Conservation (phyloP, 2,329 filamentous ascomycete species). For the Tolypocladium tundrense region DNA sequence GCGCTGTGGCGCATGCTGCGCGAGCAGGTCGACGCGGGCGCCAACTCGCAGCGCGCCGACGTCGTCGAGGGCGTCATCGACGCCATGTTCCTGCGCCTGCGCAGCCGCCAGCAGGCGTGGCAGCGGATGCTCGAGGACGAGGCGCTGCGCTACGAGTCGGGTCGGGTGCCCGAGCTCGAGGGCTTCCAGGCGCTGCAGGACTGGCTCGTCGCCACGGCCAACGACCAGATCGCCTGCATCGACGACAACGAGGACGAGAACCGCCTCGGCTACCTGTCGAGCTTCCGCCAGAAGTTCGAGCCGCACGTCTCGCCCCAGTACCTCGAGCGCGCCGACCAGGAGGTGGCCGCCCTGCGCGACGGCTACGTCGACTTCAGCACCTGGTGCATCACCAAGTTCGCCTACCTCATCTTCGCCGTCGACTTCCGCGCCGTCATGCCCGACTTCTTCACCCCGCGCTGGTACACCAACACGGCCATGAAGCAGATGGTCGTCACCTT, state of each 20-base stretch:
- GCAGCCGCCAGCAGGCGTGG: slow-evolving; percentile 74
- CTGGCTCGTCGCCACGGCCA: slow-evolving; percentile 93
- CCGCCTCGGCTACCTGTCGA: slow-evolving; percentile 71
- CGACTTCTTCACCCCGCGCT: slow-evolving; percentile 82
- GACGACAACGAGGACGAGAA: slow-evolving; percentile 76
- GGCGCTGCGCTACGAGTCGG: slow-evolving; percentile 58
- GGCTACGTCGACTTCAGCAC: slow-evolving; percentile 93
- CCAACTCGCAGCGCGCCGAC: slow-evolving; percentile 74
- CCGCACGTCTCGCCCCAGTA: slow-evolving; percentile 72
- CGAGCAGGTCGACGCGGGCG: slow-evolving; percentile 81
- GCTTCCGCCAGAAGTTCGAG: slow-evolving; percentile 77
- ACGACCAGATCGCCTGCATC: slow-evolving; percentile 97
- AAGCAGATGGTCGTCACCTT: slow-evolving; percentile 91
- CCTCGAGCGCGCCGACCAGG: slow-evolving; percentile 60
- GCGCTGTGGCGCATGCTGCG: slow-evolving; percentile 97
- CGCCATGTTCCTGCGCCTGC: slow-evolving; percentile 84
- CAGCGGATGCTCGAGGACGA: slow-evolving; percentile 84
- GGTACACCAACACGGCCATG: slow-evolving; percentile 82
- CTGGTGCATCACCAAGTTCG: slow-evolving; percentile 83
- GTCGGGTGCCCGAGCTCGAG: slow-evolving; percentile 44
- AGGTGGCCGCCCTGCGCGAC: slow-evolving; percentile 69
- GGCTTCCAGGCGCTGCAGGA: slow-evolving; percentile 77
- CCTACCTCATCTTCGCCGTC: slow-evolving; percentile 75
- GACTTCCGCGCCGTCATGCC: slow-evolving; percentile 78
- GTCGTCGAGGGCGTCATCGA: slow-evolving; percentile 93